Percentiles rank a stretch among this genome's conserved stretches.
These are phyloP conservation scores for Stellera chamaejasme DNA, from an alignment of 345 rosid genomes.

Conservation along the genomic window DNA sequence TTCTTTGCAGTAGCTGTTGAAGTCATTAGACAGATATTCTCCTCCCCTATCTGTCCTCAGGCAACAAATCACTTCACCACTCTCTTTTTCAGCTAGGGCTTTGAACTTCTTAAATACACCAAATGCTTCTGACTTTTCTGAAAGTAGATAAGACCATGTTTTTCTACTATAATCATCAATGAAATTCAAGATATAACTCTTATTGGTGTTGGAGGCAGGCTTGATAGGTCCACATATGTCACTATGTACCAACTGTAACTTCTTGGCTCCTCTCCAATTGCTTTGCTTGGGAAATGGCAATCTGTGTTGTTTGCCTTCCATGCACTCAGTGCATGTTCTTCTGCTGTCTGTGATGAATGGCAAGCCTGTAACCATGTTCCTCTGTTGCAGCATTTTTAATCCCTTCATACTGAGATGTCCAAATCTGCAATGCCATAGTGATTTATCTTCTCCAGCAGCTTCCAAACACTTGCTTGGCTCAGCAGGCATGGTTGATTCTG, in stretches of 20 bases:
- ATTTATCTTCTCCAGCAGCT: not conserved
- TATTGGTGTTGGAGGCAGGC: not conserved
- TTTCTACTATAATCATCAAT: not conserved
- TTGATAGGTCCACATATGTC: not conserved
- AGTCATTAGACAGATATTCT: not conserved
- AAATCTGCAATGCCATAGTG: not conserved
- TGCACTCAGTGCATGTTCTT: not conserved
- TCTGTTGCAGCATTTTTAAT: not conserved
- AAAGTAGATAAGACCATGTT: not conserved
- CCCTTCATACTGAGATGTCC: not conserved
- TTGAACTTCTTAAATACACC: not conserved
- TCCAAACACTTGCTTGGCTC: not conserved
- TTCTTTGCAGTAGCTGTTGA: not conserved
- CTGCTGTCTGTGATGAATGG: not conserved
- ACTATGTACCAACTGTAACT: not conserved
- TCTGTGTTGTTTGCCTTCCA: not conserved
- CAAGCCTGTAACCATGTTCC: not conserved
- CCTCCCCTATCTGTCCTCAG: conserved; percentile 6
- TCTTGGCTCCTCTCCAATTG: not conserved
- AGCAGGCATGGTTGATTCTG: not conserved
- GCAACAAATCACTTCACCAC: not conserved
- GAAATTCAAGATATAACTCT: not conserved
- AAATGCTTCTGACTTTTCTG: not conserved
- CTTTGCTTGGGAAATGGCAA: not conserved
- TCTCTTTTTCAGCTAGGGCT: conserved; percentile 3